phyloP scores from a whole-genome alignment of 169 alveolate species.

The Babesia ovis region DNA sequence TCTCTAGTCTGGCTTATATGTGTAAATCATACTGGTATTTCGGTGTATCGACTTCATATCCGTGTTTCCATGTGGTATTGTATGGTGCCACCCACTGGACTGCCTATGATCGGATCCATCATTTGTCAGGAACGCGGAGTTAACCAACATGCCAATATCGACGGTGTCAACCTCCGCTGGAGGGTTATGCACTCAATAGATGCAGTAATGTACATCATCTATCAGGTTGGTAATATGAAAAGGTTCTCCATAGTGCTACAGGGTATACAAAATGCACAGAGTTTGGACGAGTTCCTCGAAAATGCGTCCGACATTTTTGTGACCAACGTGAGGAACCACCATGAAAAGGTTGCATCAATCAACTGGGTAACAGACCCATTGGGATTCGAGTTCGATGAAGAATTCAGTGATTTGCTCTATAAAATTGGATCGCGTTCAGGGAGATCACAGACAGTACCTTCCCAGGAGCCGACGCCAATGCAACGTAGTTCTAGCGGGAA shows the following conservation, averaged over 20 bases:
- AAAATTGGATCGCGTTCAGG: slow-evolving; percentile 5
- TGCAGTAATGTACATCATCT: slow-evolving; percentile 41
- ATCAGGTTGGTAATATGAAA: slow-evolving; percentile 35
- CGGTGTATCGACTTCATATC: too few species aligned
- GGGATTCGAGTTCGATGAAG: slow-evolving; percentile 46
- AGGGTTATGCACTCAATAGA: slow-evolving; percentile 51
- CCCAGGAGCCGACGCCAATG: background rate
- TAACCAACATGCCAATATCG: slow-evolving; percentile 38
- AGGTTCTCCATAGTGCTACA: background rate
- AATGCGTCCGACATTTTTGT: slow-evolving; percentile 20
- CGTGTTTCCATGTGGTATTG: too few species aligned
- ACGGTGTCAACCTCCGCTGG: slow-evolving; percentile 61
- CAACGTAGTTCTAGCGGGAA: background rate
- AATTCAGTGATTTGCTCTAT: slow-evolving; percentile 24
- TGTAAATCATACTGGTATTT: too few species aligned
- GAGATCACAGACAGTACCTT: background rate
- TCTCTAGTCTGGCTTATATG: too few species aligned
- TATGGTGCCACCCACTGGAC: too few species aligned
- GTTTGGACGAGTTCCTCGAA: slow-evolving; percentile 31
- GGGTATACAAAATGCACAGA: slow-evolving; percentile 62
- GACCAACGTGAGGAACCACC: slow-evolving; percentile 10
- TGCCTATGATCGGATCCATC: too few species aligned
- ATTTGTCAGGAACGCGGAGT: slow-evolving; percentile 58
- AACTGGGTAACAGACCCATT: slow-evolving; percentile 40
- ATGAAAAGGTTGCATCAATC: background rate